phyloP scores from a whole-genome alignment of 2,329 filamentous ascomycete genomes.

The Talaromyces sp. region DNA sequence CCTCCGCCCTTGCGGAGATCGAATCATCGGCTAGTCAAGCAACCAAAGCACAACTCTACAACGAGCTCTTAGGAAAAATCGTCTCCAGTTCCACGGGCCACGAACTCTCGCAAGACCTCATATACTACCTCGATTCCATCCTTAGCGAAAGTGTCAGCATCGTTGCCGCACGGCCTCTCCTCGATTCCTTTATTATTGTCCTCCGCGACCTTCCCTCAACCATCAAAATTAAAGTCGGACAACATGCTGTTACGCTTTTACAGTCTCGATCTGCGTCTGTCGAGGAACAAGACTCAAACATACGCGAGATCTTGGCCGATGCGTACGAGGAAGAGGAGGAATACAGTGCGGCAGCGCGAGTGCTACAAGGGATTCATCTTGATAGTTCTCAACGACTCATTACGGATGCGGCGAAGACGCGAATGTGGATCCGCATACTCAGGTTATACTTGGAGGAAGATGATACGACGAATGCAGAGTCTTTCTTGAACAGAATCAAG shows the following conservation, averaged over 20 bases:
- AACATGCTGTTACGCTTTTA: conserved; percentile 67
- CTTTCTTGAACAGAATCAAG: conserved; percentile 91
- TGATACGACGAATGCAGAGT: conserved; percentile 79
- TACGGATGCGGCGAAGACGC: conserved; percentile 74
- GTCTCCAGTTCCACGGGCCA: conserved; percentile 44
- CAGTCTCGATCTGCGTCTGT: conserved; percentile 67
- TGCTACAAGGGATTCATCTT: conserved; percentile 78
- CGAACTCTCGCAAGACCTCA: conserved; percentile 59
- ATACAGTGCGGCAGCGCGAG: conserved; percentile 71
- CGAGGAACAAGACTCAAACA: conserved; percentile 75
- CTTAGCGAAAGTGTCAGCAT: conserved; percentile 69
- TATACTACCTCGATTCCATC: conserved; percentile 66
- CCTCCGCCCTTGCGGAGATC: conserved; percentile 49
- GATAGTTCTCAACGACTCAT: conserved; percentile 85
- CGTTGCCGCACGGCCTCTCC: conserved; percentile 69
- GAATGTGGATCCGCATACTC: conserved; percentile 89
- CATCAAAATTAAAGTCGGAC: conserved; percentile 71
- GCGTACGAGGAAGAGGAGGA: conserved; percentile 82
- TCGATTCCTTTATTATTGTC: conserved; percentile 64
- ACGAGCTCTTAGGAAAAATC: conserved; percentile 56
- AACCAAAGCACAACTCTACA: conserved; percentile 57
- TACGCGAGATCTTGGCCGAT: conserved; percentile 77
- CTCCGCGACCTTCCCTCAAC: conserved; percentile 55
- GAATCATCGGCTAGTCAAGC: conserved; percentile 47
- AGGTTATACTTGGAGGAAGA: conserved; percentile 92